Evolutionary conservation across 176 grass and related monocot genomes (phyloP), one percentile per base, ranked within the genome.

Genomic region (Melocanna baccifera): DNA sequence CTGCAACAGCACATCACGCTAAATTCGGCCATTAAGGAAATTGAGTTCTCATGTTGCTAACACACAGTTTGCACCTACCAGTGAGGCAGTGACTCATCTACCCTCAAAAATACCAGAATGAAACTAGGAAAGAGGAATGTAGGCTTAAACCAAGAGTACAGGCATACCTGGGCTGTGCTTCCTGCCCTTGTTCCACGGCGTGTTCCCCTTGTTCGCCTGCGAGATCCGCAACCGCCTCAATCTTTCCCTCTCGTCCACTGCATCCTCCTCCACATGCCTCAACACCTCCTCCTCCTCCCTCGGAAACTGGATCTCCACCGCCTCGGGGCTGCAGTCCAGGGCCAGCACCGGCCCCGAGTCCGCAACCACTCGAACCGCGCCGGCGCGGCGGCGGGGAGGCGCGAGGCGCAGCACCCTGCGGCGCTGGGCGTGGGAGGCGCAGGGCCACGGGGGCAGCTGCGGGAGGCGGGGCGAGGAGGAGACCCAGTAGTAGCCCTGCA

Each of bases 121-220:
- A 41, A 83, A 23, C 46, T 48, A 48, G 15, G 45, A 46, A 46
- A 47, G 46, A 48, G 46, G 46, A 48, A 15, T 48, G 46, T 48
- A 48, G 46, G 46, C 46, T 48, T 48, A 48, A 48, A 48, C 46
- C 46, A 2, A 48, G 13, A 48, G 46, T 5, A 50, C 1, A 81
- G 48, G 23, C 50, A 39, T 69, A 95, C 93, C 93, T 86, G 91
- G 87, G 86, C 83, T 98, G 48, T 98, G 96, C 58, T 98, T 95
- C 77, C 79, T 92, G 48, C 96, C 96, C 68, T 95, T 98, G 82
- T 98, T 98, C 96, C 96, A 98, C 41, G 93, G 96, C 73, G 87
- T 89, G 83, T 95, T 98, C 32, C 96, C 93, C 77, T 92, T 95
- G 83, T 98, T 98, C 45, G 96, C 96, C 77, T 82, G 87, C 40